These are phyloP conservation scores for Aspergillus quadrilineatus DNA, from an alignment of 2,329 filamentous ascomycete genomes.

Conservation along the genomic window DNA sequence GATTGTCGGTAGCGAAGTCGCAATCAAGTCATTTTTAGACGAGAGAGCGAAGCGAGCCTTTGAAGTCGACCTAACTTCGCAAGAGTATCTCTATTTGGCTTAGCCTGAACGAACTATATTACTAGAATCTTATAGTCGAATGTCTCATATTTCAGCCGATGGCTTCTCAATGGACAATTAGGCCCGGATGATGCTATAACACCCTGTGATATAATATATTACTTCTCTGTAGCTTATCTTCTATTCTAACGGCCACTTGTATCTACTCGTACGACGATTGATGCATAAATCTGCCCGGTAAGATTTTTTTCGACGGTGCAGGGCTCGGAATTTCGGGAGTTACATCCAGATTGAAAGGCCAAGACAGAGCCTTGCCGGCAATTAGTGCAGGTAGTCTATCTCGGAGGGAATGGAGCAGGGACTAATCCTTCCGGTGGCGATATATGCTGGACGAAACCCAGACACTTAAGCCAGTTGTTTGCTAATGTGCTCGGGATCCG, in stretches of 20 bases:
- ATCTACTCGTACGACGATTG: not conserved
- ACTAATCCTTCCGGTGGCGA: constrained; percentile 3
- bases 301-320: not conserved
- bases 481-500: not conserved
- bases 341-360: constrained; percentile 2
- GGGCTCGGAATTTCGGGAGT: not conserved
- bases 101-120: not conserved
- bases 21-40: not conserved
- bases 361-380: not conserved
- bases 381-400: not conserved
- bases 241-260: not conserved
- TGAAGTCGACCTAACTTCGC: not conserved
- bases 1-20: not conserved
- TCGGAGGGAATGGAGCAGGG: not conserved
- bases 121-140: not conserved
- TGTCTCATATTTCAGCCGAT: constrained; percentile 1
- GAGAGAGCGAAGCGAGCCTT: not conserved
- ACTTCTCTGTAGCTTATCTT: not conserved
- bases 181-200: not conserved
- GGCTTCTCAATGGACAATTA: not conserved
- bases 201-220: not conserved
- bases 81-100: constrained; percentile 5
- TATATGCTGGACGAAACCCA: not conserved
- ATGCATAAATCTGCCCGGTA: not conserved
- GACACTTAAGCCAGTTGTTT: not conserved